Percentiles rank a stretch among this genome's conserved stretches.
Conservation (phyloP, 2,329 filamentous ascomycete genomes). For the Cercospora sojina region DNA sequence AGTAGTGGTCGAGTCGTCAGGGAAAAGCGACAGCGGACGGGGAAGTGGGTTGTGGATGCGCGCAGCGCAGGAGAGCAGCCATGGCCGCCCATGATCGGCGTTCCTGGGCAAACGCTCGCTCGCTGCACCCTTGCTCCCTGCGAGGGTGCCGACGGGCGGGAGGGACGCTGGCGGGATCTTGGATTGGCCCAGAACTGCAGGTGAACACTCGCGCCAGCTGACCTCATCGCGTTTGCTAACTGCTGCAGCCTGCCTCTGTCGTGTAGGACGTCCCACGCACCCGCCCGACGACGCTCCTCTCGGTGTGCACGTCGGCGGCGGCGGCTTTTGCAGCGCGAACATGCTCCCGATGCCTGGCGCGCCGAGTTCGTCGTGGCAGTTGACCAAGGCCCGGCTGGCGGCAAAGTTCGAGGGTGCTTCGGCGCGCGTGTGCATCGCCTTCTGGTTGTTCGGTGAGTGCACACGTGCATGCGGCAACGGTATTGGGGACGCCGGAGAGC, state of each 20-base stretch:
- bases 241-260: not conserved
- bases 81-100: not conserved
- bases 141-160: not conserved
- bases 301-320: not conserved
- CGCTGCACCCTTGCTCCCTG: not conserved
- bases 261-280: not conserved
- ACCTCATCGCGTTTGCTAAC: not conserved
- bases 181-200: not conserved
- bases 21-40: slow-evolving; percentile 3
- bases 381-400: slow-evolving; percentile 55
- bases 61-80: not conserved
- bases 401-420: slow-evolving; percentile 67
- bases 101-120: not conserved
- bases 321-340: not conserved
- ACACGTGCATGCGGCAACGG: not conserved
- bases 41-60: not conserved
- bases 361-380: slow-evolving; percentile 12
- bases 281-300: not conserved
- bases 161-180: not conserved
- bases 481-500: not conserved
- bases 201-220: not conserved
- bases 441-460: slow-evolving; percentile 84
- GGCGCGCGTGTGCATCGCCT: slow-evolving; percentile 71
- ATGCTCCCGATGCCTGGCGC: slow-evolving; percentile 17
- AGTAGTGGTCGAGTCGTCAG: not conserved